Conservation (phyloP, 2,329 filamentous ascomycete genomes). For the Calonectria honghensis region DNA sequence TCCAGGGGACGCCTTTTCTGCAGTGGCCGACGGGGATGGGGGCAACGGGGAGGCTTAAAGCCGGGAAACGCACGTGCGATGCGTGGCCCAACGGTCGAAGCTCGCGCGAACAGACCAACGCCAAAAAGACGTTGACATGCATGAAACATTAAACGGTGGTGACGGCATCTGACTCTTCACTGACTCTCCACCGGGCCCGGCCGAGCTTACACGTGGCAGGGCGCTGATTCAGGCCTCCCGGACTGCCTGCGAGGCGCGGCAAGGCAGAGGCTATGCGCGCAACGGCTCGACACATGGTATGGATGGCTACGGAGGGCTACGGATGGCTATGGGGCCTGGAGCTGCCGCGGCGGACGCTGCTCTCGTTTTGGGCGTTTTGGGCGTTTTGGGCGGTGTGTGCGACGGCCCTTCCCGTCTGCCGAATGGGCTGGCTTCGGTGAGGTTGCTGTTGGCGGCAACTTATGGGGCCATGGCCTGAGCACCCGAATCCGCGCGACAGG, state of each 20-base stretch:
- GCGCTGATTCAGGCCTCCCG: neutral
- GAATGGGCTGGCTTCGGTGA: constrained; percentile 10
- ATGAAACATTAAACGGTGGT: constrained; percentile 21
- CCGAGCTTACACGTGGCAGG: neutral
- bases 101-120: constrained; percentile 17
- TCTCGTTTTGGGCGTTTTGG: neutral
- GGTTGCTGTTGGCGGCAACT: constrained; percentile 17
- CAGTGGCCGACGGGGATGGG: no score
- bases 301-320: no score
- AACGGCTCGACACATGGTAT: no score
- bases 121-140: constrained; percentile 10
- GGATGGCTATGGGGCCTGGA: neutral
- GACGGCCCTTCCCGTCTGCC: constrained; percentile 15
- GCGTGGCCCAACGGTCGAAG: neutral
- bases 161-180: neutral
- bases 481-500: constrained; percentile 13
- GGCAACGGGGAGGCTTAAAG: neutral
- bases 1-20: no score
- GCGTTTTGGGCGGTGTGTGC: neutral
- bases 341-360: neutral
- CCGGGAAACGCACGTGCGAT: constrained; percentile 2
- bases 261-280: neutral
- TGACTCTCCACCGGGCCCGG: no score
- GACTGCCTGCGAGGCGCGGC: no score
- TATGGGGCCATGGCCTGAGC: constrained; percentile 25